A percentile compares a stretch with the other conserved stretches of the same genome.
phyloP scores from a whole-genome alignment of 257 asterid species.

The Scutellaria minor region DNA sequence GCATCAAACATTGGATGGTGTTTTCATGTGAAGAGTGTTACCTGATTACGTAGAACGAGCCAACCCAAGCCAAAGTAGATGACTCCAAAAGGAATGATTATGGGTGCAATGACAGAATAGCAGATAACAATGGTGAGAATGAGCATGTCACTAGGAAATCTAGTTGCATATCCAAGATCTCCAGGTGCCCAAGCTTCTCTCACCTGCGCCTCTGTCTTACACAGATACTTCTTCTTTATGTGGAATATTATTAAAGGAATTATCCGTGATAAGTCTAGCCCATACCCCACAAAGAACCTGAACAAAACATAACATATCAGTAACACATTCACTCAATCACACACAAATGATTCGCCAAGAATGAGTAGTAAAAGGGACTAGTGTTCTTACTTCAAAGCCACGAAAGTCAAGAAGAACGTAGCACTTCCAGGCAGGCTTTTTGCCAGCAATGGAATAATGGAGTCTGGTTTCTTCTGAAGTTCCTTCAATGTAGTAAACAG shows the following conservation, averaged over 20 bases:
- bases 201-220: slow-evolving; percentile 82
- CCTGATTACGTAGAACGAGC: slow-evolving; percentile 94
- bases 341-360: neutral
- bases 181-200: slow-evolving; percentile 95
- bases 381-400: slow-evolving; percentile 82
- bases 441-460: slow-evolving; percentile 54
- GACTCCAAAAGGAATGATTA: slow-evolving; percentile 81
- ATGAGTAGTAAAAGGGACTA: neutral
- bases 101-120: slow-evolving; percentile 86
- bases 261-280: slow-evolving; percentile 85
- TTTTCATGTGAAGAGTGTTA: slow-evolving; percentile 15
- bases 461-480: slow-evolving; percentile 55
- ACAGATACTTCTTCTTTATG: slow-evolving; percentile 75
- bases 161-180: slow-evolving; percentile 75
- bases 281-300: slow-evolving; percentile 96
- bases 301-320: slow-evolving; percentile 26
- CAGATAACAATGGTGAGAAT: slow-evolving; percentile 69
- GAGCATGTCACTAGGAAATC: slow-evolving; percentile 82
- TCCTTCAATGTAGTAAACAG: slow-evolving; percentile 61
- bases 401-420: slow-evolving; percentile 92
- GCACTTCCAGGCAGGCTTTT: slow-evolving; percentile 89
- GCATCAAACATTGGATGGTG: neutral
- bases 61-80: slow-evolving; percentile 90
- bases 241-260: slow-evolving; percentile 78
- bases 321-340: neutral